A percentile compares a stretch with the other conserved stretches of the same genome.
Conservation (phyloP, 768 basidiomycete species). For the Panus rudis region DNA sequence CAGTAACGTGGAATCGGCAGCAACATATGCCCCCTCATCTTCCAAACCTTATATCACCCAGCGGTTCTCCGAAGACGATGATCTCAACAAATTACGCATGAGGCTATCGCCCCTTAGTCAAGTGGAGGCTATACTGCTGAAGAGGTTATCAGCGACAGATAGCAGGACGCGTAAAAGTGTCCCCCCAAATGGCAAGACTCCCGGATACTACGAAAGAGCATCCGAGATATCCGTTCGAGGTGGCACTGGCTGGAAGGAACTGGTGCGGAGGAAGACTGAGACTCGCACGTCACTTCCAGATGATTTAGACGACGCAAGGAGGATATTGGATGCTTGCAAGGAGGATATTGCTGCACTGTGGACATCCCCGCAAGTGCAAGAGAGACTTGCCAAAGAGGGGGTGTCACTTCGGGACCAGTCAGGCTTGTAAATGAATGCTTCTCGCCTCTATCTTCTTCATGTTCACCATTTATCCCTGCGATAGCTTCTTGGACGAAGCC, state of each 20-base stretch:
- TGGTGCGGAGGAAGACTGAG: conserved; percentile 22
- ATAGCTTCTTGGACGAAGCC: conserved; percentile 54
- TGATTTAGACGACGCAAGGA: conserved; percentile 34
- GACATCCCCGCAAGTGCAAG: conserved; percentile 40
- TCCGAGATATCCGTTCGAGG: conserved; percentile 44
- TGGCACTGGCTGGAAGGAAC: conserved; percentile 40
- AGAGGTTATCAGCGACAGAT: conserved; percentile 26
- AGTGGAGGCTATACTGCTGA: conserved; percentile 45
- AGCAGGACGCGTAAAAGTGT: too few relatives aligned
- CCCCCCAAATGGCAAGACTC: conserved; percentile 9
- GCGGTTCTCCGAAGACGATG: too few relatives aligned
- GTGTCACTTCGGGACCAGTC: conserved; percentile 50
- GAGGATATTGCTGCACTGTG: conserved; percentile 51
- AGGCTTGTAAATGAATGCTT: conserved; percentile 46
- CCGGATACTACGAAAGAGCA: conserved; percentile 27
- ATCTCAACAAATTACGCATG: conserved; percentile 31
- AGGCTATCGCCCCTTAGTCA: conserved; percentile 47
- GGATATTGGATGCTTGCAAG: conserved; percentile 46
- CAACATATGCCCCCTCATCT: background rate
- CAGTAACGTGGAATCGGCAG: background rate
- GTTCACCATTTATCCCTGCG: background rate
- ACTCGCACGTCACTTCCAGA: conserved; percentile 11
- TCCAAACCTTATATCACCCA: background rate
- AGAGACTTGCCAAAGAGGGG: conserved; percentile 33
- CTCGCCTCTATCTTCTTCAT: background rate